Conservation (phyloP, 371 early-diverging fungal genomes). For the Rhizomucor miehei region DNA sequence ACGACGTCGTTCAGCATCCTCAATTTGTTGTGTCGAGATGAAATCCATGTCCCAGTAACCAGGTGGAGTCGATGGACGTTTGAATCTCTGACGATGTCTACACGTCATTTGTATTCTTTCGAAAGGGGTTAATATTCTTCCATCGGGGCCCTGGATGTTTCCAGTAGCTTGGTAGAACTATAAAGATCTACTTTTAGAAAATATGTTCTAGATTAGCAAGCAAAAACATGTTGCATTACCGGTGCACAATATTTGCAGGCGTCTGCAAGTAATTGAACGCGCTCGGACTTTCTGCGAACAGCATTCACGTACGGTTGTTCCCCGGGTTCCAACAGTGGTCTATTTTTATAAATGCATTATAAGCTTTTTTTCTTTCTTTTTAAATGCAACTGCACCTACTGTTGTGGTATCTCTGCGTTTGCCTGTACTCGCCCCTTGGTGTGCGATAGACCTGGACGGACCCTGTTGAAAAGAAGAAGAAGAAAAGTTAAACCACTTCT, state of each 20-base stretch:
- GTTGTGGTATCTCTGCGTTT: no score
- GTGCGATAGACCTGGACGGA: no score
- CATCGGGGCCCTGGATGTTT: slow-evolving; percentile 3
- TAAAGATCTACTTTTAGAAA: background rate
- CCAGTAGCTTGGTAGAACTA: slow-evolving; percentile 12
- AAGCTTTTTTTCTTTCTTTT: no score
- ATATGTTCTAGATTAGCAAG: background rate
- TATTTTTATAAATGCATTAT: no score
- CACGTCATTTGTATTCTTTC: slow-evolving; percentile 7
- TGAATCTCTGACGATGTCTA: slow-evolving; percentile 5
- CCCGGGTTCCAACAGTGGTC: background rate
- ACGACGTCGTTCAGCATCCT: background rate
- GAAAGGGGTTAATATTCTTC: background rate
- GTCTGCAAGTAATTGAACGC: slow-evolving; percentile 5
- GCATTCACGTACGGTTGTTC: slow-evolving; percentile 15
- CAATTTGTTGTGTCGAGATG: background rate
- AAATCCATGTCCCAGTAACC: slow-evolving; percentile 12
- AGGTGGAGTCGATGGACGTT: slow-evolving; percentile 10
- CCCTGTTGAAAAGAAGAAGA: no score
- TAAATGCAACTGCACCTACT: no score
- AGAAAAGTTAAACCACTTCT: no score
- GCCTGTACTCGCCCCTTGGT: no score
- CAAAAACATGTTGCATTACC: background rate
- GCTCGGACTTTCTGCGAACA: slow-evolving; percentile 12
- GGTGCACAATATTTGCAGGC: slow-evolving; percentile 10